Conservation (phyloP, 2,329 filamentous ascomycete genomes). For the Botrytis elliptica region DNA sequence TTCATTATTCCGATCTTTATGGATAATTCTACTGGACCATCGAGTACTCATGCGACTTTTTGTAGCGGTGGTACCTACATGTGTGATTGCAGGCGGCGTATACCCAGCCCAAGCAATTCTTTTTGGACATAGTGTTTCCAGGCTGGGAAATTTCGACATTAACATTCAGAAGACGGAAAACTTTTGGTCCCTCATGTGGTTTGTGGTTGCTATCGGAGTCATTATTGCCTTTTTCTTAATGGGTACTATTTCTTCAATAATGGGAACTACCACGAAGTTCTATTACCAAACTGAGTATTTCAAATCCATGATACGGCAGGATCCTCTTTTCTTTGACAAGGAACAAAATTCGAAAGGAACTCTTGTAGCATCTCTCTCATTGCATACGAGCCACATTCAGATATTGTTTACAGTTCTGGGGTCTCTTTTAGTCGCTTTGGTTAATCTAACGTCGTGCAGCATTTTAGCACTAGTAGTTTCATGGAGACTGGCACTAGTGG, state of each 20-base stretch:
- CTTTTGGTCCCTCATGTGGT: conserved; percentile 22
- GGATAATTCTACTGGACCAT: not conserved
- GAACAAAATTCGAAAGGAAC: conserved; percentile 85
- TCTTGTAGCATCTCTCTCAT: conserved; percentile 81
- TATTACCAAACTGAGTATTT: conserved; percentile 68
- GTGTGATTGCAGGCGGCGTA: conserved; percentile 49
- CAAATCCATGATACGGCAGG: conserved; percentile 80
- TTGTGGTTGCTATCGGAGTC: conserved; percentile 61
- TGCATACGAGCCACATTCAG: conserved; percentile 70
- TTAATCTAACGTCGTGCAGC: conserved; percentile 61
- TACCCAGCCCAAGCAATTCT: conserved; percentile 85
- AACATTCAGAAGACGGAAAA: conserved; percentile 51
- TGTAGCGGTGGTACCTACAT: conserved; percentile 51
- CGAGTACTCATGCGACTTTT: conserved; percentile 41
- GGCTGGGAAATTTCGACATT: conserved; percentile 81
- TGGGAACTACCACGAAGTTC: conserved; percentile 89
- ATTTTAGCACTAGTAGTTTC: conserved; percentile 2
- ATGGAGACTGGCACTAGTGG: conserved; percentile 44
- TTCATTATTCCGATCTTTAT: not conserved
- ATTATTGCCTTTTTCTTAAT: conserved; percentile 90
- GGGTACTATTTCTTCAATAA: conserved; percentile 85
- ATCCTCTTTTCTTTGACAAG: conserved; percentile 83
- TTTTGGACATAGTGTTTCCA: conserved; percentile 88
- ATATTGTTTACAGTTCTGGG: conserved; percentile 44
- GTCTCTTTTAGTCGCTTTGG: conserved; percentile 4